These are phyloP conservation scores for Plasmopara muralis DNA, from an alignment of 352 stramenopile species.

Conservation along the genomic window DNA sequence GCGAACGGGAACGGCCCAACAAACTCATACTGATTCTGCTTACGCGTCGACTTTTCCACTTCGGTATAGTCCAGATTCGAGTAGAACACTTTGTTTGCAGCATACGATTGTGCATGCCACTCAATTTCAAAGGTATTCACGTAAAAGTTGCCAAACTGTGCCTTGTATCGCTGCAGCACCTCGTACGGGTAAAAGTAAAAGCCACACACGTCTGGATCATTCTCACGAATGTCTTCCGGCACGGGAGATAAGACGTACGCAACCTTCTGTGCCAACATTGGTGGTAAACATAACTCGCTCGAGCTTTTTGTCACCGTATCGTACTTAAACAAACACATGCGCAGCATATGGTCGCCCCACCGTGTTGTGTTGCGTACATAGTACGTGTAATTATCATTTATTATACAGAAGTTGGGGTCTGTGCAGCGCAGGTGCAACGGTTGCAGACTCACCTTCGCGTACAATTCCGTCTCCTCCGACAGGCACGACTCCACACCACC, in stretches of 20 bases:
- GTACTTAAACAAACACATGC: constrained; percentile 72
- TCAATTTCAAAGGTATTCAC: constrained; percentile 66
- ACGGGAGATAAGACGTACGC: constrained; percentile 51
- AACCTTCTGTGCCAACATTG: constrained; percentile 51
- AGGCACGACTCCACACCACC: constrained; percentile 47
- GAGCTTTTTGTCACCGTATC: constrained; percentile 33
- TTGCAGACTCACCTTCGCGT: constrained; percentile 55
- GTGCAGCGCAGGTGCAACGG: constrained; percentile 54
- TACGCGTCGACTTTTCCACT: constrained; percentile 49
- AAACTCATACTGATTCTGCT: constrained; percentile 61
- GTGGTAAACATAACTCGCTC: constrained; percentile 53
- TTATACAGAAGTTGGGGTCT: constrained; percentile 34
- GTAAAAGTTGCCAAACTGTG: constrained; percentile 58
- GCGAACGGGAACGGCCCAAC: constrained; percentile 64
- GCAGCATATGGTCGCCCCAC: constrained; percentile 57
- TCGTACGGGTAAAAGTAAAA: constrained; percentile 78
- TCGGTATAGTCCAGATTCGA: constrained; percentile 54
- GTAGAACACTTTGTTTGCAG: constrained; percentile 42
- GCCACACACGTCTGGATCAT: constrained; percentile 61
- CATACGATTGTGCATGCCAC: constrained; percentile 62
- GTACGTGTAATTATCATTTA: constrained; percentile 37
- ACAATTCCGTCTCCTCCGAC: constrained; percentile 44
- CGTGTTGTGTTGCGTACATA: constrained; percentile 56
- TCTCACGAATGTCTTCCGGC: constrained; percentile 39
- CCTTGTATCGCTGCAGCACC: constrained; percentile 46